These are phyloP conservation scores for Aegilops longissima DNA, from an alignment of 176 grass and related monocot species.

Conservation along the genomic window DNA sequence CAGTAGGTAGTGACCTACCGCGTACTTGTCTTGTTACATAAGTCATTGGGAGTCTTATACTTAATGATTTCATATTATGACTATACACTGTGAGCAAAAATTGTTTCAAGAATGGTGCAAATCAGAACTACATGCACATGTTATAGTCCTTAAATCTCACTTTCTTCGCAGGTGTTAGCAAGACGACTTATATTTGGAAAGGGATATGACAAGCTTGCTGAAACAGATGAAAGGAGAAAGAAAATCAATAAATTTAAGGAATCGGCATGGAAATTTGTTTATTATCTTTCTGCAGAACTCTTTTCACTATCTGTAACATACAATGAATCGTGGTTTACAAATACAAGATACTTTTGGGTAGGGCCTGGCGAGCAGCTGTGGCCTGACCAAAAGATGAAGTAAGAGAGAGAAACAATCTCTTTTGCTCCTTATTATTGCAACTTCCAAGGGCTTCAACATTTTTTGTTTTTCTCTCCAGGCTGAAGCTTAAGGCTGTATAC, in stretches of 20 bases:
- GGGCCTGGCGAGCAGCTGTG: conserved; percentile 77
- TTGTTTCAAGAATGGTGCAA: conserved; percentile 14
- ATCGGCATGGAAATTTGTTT: conserved; percentile 86
- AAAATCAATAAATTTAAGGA: conserved; percentile 94
- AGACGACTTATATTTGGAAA: conserved; percentile 56
- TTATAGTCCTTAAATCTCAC: neutral
- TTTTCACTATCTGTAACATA: conserved; percentile 76
- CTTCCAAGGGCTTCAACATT: neutral
- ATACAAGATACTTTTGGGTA: conserved; percentile 74
- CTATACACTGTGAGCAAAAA: neutral
- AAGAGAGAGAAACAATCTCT: conserved; percentile 9
- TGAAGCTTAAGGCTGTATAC: conserved; percentile 82
- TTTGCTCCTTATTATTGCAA: conserved; percentile 16
- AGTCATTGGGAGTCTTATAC: neutral
- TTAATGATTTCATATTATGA: conserved; percentile 1
- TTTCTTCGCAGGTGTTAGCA: conserved; percentile 51
- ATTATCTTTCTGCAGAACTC: conserved; percentile 75
- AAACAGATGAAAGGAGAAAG: conserved; percentile 58
- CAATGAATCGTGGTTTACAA: conserved; percentile 77
- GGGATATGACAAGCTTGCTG: conserved; percentile 46
- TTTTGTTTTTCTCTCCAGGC: conserved; percentile 41
- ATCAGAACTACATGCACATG: neutral
- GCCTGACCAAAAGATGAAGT: conserved; percentile 93
- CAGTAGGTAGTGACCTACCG: too few relatives aligned
- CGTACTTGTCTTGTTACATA: neutral